phyloP scores from a whole-genome alignment of 1,139 yeast genomes.

The Pichia sp. region DNA sequence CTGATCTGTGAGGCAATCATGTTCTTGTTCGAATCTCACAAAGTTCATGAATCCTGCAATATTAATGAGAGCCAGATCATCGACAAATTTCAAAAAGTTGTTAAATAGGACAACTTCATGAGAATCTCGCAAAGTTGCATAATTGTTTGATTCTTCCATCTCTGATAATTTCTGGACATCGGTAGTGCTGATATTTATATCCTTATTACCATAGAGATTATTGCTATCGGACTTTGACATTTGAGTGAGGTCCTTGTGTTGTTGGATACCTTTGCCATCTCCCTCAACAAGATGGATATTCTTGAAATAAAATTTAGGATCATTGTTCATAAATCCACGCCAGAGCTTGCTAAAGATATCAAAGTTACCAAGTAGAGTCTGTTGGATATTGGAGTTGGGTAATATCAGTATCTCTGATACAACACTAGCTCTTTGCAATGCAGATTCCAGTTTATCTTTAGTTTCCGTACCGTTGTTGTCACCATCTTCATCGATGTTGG shows the following conservation, averaged over 20 bases:
- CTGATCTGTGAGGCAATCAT: slow-evolving; percentile 54
- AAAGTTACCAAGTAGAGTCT: slow-evolving; percentile 15
- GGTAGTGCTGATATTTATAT: slow-evolving; percentile 6
- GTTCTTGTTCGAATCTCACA: slow-evolving; percentile 32
- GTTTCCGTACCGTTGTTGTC: slow-evolving; percentile 2
- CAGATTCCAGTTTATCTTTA: slow-evolving; percentile 11
- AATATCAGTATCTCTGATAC: slow-evolving; percentile 21
- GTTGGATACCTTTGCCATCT: neutral
- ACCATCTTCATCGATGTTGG: slow-evolving; percentile 9
- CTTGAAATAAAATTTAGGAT: slow-evolving; percentile 19
- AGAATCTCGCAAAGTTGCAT: slow-evolving; percentile 22
- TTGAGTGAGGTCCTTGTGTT: neutral
- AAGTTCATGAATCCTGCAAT: slow-evolving; percentile 71
- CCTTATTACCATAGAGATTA: neutral
- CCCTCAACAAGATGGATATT: slow-evolving; percentile 6
- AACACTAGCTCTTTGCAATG: slow-evolving; percentile 21
- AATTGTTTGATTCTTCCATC: slow-evolving; percentile 15
- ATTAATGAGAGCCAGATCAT: slow-evolving; percentile 80
- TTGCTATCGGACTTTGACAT: neutral
- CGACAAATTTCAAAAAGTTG: slow-evolving; percentile 90
- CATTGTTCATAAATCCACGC: slow-evolving; percentile 26
- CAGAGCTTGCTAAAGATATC: slow-evolving; percentile 23
- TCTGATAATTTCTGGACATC: slow-evolving; percentile 15
- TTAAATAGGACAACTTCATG: slow-evolving; percentile 73
- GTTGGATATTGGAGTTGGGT: slow-evolving; percentile 17